Evolutionary conservation across 2,329 filamentous ascomycete species (phyloP).

Genomic region (Teratosphaeria viscida): DNA sequence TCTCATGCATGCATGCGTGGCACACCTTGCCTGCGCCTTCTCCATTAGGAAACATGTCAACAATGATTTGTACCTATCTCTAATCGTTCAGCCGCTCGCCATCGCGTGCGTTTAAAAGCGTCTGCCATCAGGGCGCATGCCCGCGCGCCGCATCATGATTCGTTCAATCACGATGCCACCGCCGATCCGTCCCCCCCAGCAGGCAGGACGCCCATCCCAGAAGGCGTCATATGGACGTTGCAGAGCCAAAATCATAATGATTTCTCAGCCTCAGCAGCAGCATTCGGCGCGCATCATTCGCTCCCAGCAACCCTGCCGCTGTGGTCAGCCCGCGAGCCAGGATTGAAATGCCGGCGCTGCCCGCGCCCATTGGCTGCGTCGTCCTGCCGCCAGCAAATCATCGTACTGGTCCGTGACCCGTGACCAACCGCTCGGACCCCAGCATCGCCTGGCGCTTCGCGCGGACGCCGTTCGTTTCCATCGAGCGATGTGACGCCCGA

Average conservation of each 20-base stretch:
- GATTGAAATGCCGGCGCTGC: not conserved
- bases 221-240: not conserved
- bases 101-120: too few relatives aligned
- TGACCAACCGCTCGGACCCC: not conserved
- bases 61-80: not conserved
- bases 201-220: not conserved
- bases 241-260: not conserved
- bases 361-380: not conserved
- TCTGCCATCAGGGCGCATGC: not conserved
- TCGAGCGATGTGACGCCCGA: not conserved
- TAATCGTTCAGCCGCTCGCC: too few relatives aligned
- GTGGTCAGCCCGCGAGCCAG: not conserved
- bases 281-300: not conserved
- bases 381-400: not conserved
- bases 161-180: not conserved
- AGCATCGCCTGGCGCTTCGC: not conserved
- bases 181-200: not conserved
- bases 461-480: not conserved
- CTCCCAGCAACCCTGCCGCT: not conserved
- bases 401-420: not conserved
- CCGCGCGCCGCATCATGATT: not conserved
- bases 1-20: not conserved
- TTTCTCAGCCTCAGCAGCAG: not conserved
- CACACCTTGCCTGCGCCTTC: not conserved
- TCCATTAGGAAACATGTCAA: not conserved